Evolutionary conservation across 2,329 filamentous ascomycete species (phyloP).

Genomic region (Clarireedia hainanense): DNA sequence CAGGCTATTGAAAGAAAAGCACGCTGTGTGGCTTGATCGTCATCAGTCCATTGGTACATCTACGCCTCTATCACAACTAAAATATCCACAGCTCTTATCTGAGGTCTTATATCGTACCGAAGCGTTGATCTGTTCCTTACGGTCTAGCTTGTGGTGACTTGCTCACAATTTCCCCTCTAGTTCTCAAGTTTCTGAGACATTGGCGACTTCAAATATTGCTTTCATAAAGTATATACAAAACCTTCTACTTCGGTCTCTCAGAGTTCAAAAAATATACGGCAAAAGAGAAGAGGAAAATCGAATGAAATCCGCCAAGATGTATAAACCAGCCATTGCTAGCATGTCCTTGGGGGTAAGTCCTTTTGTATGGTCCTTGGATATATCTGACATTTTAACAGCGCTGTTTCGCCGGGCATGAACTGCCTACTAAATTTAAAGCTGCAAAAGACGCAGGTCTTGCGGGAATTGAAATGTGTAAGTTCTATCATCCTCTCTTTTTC

Average conservation of each 20-base stretch:
- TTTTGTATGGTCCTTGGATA: not conserved
- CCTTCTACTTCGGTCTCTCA: not conserved
- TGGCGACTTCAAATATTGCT: not conserved
- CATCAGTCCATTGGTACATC: too few species aligned
- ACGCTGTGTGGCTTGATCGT: too few species aligned
- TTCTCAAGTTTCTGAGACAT: too few species aligned
- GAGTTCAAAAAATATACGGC: not conserved
- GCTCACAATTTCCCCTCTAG: too few species aligned
- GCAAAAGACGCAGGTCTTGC: constrained; percentile 56
- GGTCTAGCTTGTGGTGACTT: too few species aligned
- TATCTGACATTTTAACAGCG: not conserved
- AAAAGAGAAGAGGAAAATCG: not conserved
- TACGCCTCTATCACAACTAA: too few species aligned
- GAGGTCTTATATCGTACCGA: too few species aligned
- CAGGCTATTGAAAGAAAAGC: too few species aligned
- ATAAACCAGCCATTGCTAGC: constrained; percentile 62
- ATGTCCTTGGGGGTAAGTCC: constrained; percentile 59
- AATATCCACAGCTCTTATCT: too few species aligned
- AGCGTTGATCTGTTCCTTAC: too few species aligned
- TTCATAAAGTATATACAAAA: not conserved
- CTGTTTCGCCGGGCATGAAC: constrained; percentile 39
- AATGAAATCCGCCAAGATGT: constrained; percentile 31
- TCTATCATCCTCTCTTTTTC: not conserved
- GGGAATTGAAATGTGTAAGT: constrained; percentile 58
- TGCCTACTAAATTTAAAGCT: constrained; percentile 60